Evolutionary conservation across 306 rosid species (phyloP), one percentile per base, ranked within the genome.

Genomic region (Luffa acutangula): DNA sequence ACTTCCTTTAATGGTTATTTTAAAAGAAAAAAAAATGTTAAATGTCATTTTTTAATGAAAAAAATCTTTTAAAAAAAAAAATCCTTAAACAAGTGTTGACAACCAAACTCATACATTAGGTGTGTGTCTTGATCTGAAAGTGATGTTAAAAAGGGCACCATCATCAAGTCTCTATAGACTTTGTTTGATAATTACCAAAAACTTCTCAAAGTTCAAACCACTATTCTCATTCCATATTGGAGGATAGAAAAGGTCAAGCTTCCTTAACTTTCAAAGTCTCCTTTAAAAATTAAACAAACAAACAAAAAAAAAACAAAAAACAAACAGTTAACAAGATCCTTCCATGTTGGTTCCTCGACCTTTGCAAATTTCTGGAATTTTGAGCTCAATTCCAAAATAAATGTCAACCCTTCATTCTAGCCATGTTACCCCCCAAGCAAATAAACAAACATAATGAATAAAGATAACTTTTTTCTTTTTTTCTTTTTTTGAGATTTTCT

Each of bases 101-200:
- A n/a, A 60, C 70, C 45, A 21, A 58, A 58, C 7, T 73, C 37
- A 49, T 15, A 48, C 0, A 20, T 33, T 31, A 46, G 60, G 77
- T 73, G 77, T 12, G 39, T 71, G 54, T 73, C 77, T 25, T 73
- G 34, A 70, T 70, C 76, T 45, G 76, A 45, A 70, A 70, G 76
- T 73, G 59, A 48, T 73, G 42, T 49, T 31, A 25, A 31, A 73
- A 73, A 73, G 77, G 76, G 4, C 37, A 70, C 56, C 57, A 71
- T 71, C 76, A 71, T 20, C 54, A 71, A 71, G 37, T n/a, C 57
- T 71, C 56, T 21, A 15, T 66, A 45, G 39, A 71, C 58, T 46
- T 46, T 46, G 77, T 4, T 42, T 45, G 25, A 45, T 72, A 48
- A 46, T 43, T 43, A 72, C 41, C 37, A 71, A 71, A 71, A 42